Evolutionary conservation across 768 basidiomycete genomes (phyloP).

Genomic region (Rubroboletus satanas): DNA sequence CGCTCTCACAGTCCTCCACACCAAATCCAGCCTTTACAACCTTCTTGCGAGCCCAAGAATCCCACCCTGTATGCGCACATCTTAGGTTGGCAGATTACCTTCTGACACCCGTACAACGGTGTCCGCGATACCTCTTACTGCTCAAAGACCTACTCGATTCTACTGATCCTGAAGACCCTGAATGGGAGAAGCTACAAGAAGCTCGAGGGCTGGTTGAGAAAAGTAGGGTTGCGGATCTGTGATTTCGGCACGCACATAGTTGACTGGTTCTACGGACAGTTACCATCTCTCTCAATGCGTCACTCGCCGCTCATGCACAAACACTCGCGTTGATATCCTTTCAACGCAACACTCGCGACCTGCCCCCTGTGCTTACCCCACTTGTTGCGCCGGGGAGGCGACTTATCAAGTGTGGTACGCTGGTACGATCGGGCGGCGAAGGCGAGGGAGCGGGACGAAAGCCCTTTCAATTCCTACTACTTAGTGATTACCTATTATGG

Average conservation of each 20-base stretch:
- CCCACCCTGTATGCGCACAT: slow-evolving; percentile 65
- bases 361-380: slow-evolving; percentile 75
- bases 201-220: slow-evolving; percentile 69
- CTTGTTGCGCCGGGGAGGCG: slow-evolving; percentile 79
- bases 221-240: slow-evolving; percentile 44
- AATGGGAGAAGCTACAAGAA: slow-evolving; percentile 55
- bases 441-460: slow-evolving; percentile 33
- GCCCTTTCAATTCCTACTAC: slow-evolving; percentile 71
- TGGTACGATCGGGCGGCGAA: slow-evolving; percentile 50
- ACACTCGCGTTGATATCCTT: slow-evolving; percentile 73
- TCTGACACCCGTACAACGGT: slow-evolving; percentile 81
- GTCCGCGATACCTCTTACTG: slow-evolving; percentile 80
- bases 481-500: slow-evolving; percentile 82
- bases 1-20: slow-evolving; percentile 46
- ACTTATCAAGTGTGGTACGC: slow-evolving; percentile 63
- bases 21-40: slow-evolving; percentile 48
- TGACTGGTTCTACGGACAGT: slow-evolving; percentile 43
- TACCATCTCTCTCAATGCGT: slow-evolving; percentile 71
- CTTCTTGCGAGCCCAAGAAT: slow-evolving; percentile 64
- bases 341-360: slow-evolving; percentile 69
- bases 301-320: slow-evolving; percentile 73
- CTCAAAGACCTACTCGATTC: slow-evolving; percentile 76
- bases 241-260: neutral
- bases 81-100: slow-evolving; percentile 83
- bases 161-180: slow-evolving; percentile 62